Conservation (phyloP, 176 grass and related monocot genomes). For the Cenchrus fungigraminus region DNA sequence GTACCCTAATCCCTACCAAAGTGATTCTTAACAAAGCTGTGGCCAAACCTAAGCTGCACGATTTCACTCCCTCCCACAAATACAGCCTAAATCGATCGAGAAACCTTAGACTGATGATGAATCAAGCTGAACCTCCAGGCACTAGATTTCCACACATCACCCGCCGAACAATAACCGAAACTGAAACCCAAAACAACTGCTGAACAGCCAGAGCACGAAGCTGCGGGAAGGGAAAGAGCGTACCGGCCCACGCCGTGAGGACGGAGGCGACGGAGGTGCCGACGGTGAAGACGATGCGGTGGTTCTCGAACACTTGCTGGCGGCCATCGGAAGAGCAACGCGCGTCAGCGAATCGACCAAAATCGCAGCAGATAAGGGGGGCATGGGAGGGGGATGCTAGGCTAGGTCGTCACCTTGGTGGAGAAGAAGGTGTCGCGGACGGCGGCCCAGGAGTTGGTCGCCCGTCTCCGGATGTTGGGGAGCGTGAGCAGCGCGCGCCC, state of each 20-base stretch:
- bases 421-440: conserved; percentile 83
- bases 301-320: conserved; percentile 86
- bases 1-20: neutral
- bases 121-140: neutral
- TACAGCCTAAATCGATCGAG: neutral
- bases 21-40: neutral
- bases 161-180: neutral
- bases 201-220: neutral
- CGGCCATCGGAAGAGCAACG: conserved; percentile 11
- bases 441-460: conserved; percentile 72
- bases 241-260: conserved; percentile 90
- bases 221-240: conserved; percentile 19
- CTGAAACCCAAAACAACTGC: neutral
- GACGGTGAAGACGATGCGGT: conserved; percentile 84
- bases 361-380: neutral
- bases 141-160: neutral
- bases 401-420: conserved; percentile 64
- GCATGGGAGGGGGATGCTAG: neutral
- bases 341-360: neutral
- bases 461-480: conserved; percentile 62
- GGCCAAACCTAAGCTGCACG: neutral
- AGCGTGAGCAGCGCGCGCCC: conserved; percentile 51
- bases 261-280: conserved; percentile 89
- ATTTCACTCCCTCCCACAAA: neutral
- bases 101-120: neutral